Conservation (phyloP, 1,139 yeast genomes). For the Geotrichum cucujoidarum region DNA sequence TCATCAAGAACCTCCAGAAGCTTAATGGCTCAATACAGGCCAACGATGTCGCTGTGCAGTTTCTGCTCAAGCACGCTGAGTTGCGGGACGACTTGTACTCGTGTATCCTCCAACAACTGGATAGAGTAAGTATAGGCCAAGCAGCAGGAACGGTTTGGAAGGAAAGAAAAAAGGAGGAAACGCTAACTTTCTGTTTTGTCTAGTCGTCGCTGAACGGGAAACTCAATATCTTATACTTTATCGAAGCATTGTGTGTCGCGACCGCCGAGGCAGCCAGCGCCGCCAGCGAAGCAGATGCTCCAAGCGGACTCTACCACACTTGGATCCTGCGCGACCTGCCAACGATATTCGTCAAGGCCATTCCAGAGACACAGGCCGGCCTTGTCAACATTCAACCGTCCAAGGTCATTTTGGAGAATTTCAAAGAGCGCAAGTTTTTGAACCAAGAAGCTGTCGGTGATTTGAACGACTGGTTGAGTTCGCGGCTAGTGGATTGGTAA, state of each 20-base stretch:
- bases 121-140: constrained; percentile 34
- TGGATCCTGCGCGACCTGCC: constrained; percentile 46
- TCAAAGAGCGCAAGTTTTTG: constrained; percentile 23
- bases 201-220: constrained; percentile 17
- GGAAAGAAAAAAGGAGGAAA: constrained; percentile 25
- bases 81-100: constrained; percentile 69
- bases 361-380: constrained; percentile 44
- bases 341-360: constrained; percentile 48
- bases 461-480: constrained; percentile 17
- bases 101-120: constrained; percentile 63
- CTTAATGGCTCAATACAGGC: constrained; percentile 61
- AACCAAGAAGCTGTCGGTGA: constrained; percentile 15
- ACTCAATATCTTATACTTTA: constrained; percentile 14
- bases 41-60: constrained; percentile 53
- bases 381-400: constrained; percentile 46
- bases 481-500: constrained; percentile 19
- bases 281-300: constrained; percentile 22
- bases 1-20: constrained; percentile 54
- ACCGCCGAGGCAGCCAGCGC: constrained; percentile 30
- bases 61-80: constrained; percentile 53
- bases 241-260: constrained; percentile 11
- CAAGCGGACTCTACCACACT: constrained; percentile 18
- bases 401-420: constrained; percentile 27
- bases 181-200: background rate
- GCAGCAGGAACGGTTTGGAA: background rate